A percentile compares a stretch with the other conserved stretches of the same genome.
Evolutionary conservation across 805 yeast species (phyloP).

Genomic region (Cyberlindnera euphorbiiphila): DNA sequence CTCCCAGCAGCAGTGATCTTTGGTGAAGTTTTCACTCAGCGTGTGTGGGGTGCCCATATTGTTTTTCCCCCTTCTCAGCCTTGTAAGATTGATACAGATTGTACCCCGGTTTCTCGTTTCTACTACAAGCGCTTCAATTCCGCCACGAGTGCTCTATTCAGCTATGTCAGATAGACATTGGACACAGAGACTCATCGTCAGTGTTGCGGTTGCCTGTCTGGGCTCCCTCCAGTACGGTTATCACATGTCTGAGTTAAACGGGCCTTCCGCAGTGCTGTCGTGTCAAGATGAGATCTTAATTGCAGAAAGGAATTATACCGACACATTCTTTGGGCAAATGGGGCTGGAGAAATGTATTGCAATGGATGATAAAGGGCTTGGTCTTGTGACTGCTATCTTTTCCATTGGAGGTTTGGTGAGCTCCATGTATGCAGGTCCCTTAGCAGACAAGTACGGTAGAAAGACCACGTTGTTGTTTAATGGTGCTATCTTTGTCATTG

Average conservation of each 20-base stretch:
- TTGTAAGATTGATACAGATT: too few relatives aligned
- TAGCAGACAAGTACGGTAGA: constrained; percentile 68
- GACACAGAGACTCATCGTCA: constrained; percentile 33
- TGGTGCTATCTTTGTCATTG: constrained; percentile 49
- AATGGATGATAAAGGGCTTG: constrained; percentile 54
- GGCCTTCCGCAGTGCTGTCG: constrained; percentile 71
- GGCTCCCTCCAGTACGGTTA: constrained; percentile 90
- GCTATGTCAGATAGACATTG: constrained; percentile 14
- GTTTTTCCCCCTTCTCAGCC: constrained; percentile 1
- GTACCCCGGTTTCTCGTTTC: background rate
- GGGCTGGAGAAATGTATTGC: constrained; percentile 52
- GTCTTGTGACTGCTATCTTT: constrained; percentile 72
- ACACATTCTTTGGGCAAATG: constrained; percentile 33
- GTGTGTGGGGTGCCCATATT: background rate
- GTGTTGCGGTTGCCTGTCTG: constrained; percentile 59
- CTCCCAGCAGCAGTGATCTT: too few relatives aligned
- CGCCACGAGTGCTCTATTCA: background rate
- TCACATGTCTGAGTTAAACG: constrained; percentile 92
- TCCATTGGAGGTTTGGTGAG: constrained; percentile 83
- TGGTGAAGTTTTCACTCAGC: too few relatives aligned
- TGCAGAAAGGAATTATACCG: constrained; percentile 24
- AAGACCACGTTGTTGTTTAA: constrained; percentile 49
- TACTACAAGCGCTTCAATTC: too few relatives aligned
- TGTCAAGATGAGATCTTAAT: constrained; percentile 38
- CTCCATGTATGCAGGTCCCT: constrained; percentile 60